Base-by-base conservation (phyloP, 768 basidiomycete species). In the Phylloporus scabripes region DNA sequence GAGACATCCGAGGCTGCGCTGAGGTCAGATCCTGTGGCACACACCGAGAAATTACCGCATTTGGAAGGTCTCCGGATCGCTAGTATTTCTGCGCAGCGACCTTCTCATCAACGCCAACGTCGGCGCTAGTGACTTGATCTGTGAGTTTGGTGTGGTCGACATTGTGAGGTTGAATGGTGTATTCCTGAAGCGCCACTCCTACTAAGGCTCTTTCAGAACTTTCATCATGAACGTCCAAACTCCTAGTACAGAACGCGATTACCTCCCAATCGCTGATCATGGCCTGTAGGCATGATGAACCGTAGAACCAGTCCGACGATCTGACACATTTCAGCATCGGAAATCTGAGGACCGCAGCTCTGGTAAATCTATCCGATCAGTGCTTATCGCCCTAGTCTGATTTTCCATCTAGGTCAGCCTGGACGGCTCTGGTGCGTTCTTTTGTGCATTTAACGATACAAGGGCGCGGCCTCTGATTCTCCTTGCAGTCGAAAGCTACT, bases 401-500 rank as follows among this genome's bases (percentile, higher is more conserved):
- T 34, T 3, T 14, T 31, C 29, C 28, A 5, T 45, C 29, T 50
- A 80, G 65, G 76, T 92, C 65, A 88, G 85, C 70, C 72, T 85
- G 40, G 89, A 91, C 67, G 89, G 87, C 28, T 91, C 88, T 10
- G 79, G 87, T 90, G 26, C 26, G 26, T 28, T 28, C 26, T 6
- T 6, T 7, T 1, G 26, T 6, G 24, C 24, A 26, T 26, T 26
- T 20, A 18, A 18, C 21, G 43, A 10, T 26, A 10, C 7, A 7
- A 28, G 15, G 7, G 18, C 33, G 14, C 2, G 11, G 5, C 24
- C 21, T 5, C 39, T 40, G 14, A 60, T 26, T 42, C 38, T 20
- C 10, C 32, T 6, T 49, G 20, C 18, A 91, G 87, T 95, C 54
- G 93, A 95, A 66, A 89, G 86, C 53, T 93, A 92, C 66, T 96